Conservation (phyloP, 371 early-diverging fungal species). For the Catenaria anguillulae region DNA sequence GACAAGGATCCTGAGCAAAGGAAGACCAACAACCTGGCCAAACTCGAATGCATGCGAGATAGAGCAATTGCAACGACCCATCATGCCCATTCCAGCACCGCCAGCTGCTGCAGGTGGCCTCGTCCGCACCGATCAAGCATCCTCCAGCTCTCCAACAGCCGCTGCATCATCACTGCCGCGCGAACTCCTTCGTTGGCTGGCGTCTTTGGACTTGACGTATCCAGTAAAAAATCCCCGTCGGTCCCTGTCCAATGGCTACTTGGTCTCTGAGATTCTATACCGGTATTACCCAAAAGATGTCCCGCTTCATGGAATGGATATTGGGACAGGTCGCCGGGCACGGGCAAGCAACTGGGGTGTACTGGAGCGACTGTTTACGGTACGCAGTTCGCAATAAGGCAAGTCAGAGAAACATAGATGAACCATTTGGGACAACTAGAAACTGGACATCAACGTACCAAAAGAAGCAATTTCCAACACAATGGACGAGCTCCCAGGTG, state of each 20-base stretch:
- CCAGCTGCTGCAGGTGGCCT: too few species aligned
- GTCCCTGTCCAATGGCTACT: constrained; percentile 2
- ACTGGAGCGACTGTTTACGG: neutral
- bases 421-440: too few species aligned
- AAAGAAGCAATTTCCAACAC: neutral
- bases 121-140: too few species aligned
- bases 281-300: constrained; percentile 3
- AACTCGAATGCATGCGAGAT: too few species aligned
- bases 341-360: constrained; percentile 2
- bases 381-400: too few species aligned
- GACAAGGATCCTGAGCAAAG: too few species aligned
- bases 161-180: neutral
- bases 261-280: neutral
- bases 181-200: constrained; percentile 4
- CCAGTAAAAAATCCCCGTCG: constrained; percentile 5
- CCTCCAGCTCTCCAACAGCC: too few species aligned
- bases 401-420: too few species aligned
- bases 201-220: neutral
- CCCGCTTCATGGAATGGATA: constrained; percentile 1
- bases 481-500: neutral
- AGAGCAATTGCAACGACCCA: too few species aligned
- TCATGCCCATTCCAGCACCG: too few species aligned
- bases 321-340: neutral
- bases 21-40: too few species aligned
- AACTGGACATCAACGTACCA: neutral